Conservation (phyloP, 2,329 filamentous ascomycete genomes). For the Epichloe baconii region DNA sequence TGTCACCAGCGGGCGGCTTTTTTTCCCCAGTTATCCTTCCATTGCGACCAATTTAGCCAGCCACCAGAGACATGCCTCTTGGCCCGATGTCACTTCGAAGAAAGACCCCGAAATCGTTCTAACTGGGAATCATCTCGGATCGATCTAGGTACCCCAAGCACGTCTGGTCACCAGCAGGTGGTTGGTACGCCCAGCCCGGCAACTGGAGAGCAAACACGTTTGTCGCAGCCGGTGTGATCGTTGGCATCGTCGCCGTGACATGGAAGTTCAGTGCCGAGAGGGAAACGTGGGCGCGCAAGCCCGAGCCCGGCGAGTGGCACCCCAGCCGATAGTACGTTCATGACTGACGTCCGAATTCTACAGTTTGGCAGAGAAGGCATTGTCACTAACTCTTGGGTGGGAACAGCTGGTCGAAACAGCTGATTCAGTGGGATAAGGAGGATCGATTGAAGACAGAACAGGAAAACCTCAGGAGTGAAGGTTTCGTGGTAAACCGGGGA, state of each 20-base stretch:
- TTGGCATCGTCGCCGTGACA: constrained; percentile 53
- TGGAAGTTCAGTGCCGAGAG: constrained; percentile 64
- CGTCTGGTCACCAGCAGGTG: constrained; percentile 96
- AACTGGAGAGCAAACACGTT: constrained; percentile 95
- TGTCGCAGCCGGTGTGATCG: constrained; percentile 54
- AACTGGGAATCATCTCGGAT: neutral
- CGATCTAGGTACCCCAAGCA: constrained; percentile 78
- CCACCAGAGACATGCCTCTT: constrained; percentile 8
- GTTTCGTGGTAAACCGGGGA: too few species aligned
- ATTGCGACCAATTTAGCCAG: constrained; percentile 6
- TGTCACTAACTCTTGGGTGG: neutral
- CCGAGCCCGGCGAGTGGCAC: constrained; percentile 64
- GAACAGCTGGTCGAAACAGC: constrained; percentile 32
- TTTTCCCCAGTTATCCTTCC: neutral
- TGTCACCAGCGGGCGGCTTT: neutral
- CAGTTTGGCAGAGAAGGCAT: neutral
- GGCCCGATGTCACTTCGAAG: constrained; percentile 1
- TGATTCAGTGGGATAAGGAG: constrained; percentile 32
- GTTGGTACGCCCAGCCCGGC: constrained; percentile 88
- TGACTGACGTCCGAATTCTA: neutral
- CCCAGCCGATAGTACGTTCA: constrained; percentile 66
- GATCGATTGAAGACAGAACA: constrained; percentile 23
- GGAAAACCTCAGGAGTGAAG: constrained; percentile 16
- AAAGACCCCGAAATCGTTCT: constrained; percentile 4
- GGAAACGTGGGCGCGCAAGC: constrained; percentile 62